Evolutionary conservation across 306 rosid species (phyloP).

Genomic region (Prunus campanulata): DNA sequence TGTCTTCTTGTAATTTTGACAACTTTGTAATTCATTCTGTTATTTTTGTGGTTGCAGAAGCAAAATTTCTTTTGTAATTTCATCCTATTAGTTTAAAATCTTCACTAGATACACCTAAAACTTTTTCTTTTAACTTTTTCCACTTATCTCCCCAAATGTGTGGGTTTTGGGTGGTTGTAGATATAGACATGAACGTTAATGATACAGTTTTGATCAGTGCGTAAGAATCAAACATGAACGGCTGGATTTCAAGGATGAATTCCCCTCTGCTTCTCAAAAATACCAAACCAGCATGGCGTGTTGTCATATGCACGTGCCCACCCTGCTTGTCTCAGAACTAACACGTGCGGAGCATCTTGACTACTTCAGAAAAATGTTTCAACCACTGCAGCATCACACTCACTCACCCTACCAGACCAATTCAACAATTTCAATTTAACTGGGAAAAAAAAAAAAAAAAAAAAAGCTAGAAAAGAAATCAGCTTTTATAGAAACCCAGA

Average conservation of each 20-base stretch:
- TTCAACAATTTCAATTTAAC: not conserved
- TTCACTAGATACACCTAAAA: not conserved
- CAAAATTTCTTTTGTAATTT: not conserved
- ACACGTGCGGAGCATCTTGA: slow-evolving; percentile 18
- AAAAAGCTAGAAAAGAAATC: no score
- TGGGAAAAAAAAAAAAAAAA: not conserved
- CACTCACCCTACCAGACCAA: not conserved
- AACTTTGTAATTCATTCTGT: not conserved
- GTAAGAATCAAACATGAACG: not conserved
- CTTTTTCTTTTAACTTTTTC: not conserved
- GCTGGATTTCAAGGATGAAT: not conserved
- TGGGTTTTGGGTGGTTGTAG: not conserved
- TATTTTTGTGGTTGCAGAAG: not conserved
- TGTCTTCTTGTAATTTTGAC: not conserved
- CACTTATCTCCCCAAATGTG: not conserved
- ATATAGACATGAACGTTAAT: not conserved
- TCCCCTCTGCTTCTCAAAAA: no score
- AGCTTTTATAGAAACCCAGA: not conserved
- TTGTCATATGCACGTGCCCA: not conserved
- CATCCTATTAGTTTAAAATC: not conserved
- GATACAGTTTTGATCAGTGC: not conserved
- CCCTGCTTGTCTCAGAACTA: not conserved
- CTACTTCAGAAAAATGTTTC: not conserved
- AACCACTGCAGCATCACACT: slow-evolving; percentile 4
- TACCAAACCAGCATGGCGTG: no score